Evolutionary conservation across 2,329 filamentous ascomycete genomes (phyloP).

Genomic region (Colletotrichum scovillei): DNA sequence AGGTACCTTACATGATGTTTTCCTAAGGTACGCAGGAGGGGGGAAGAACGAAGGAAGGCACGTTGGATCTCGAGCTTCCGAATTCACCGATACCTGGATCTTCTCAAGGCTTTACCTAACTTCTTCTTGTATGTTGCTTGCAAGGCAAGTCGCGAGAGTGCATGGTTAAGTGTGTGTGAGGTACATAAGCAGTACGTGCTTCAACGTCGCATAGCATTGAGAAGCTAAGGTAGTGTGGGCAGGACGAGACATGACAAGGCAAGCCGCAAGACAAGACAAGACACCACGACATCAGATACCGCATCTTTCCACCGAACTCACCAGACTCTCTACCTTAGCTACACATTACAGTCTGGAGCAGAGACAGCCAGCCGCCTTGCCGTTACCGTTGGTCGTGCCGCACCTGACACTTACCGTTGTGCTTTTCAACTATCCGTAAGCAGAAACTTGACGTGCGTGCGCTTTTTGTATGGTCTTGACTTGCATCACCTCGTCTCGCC

Average conservation of each 20-base stretch:
- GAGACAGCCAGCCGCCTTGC: not conserved
- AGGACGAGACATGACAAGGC: not conserved
- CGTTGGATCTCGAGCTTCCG: not conserved
- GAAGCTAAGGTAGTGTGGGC: slow-evolving; percentile 2
- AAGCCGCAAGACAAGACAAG: not conserved
- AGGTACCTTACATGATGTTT: too few relatives aligned
- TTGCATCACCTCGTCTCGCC: not conserved
- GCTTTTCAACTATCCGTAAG: not conserved
- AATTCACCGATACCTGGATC: not conserved
- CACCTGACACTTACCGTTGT: slow-evolving; percentile 6
- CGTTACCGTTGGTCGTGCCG: not conserved
- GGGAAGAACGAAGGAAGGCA: not conserved
- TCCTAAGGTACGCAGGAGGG: not conserved
- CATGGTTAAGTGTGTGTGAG: not conserved
- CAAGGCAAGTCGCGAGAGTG: not conserved
- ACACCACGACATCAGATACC: not conserved
- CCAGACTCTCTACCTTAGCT: too few relatives aligned
- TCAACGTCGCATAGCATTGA: slow-evolving; percentile 14
- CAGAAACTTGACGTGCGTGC: not conserved
- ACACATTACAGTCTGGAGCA: not conserved
- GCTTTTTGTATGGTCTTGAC: not conserved
- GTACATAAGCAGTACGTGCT: not conserved
- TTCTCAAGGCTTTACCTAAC: not conserved
- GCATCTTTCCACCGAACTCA: not conserved
- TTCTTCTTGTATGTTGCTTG: not conserved